Evolutionary conservation across 139 green algal genomes (phyloP), one percentile per base, ranked within the genome.

Genomic region (Coccomyxa sp.): DNA sequence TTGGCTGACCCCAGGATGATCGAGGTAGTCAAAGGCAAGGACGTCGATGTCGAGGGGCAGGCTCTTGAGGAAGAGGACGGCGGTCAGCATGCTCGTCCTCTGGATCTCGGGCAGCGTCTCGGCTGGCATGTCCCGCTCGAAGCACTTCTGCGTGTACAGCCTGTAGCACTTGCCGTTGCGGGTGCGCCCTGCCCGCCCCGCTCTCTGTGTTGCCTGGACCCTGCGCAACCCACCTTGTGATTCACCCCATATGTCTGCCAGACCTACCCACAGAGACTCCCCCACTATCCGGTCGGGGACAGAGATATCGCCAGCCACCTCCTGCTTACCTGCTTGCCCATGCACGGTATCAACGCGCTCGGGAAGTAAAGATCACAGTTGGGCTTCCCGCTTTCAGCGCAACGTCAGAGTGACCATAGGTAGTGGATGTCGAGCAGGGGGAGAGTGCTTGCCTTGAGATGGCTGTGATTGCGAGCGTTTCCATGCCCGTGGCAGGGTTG

Each of bases 1-100:
- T 34, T 36, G 31, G 40, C 40, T 38, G 77, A 82, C 78, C 58
- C 84, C 81, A 12, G 95, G 95, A 1, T 81, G 54, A 82, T 99
- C 96, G 55, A 99, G 87, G 88, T 96, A 99, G 79, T 98, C 93
- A 79, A 99, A 99, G 8, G 55, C 68, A 34, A 99, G 86, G 44
- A 99, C 91, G 73, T 98, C 94, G 39, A 98, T 85, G 34, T 84
- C 85, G 10, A 93, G 72, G 0, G 83, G 75, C 77, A 98, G 86
- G 34, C 82, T 89, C 87, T 99, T 99, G n/a, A 99, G 89, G 81
- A 95, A 91, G 44, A 99, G 90, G 80, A 97, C 93, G 18, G 91
- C 90, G 0, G 80, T 88, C 39, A 91, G 87, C 36, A 99, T 88
- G 6, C 84, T 92, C 8, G 91, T 96, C 80, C 95, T 88, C 84